Base-by-base conservation (phyloP, 2,329 filamentous ascomycete genomes). In the Dothiorella sarmentorum region DNA sequence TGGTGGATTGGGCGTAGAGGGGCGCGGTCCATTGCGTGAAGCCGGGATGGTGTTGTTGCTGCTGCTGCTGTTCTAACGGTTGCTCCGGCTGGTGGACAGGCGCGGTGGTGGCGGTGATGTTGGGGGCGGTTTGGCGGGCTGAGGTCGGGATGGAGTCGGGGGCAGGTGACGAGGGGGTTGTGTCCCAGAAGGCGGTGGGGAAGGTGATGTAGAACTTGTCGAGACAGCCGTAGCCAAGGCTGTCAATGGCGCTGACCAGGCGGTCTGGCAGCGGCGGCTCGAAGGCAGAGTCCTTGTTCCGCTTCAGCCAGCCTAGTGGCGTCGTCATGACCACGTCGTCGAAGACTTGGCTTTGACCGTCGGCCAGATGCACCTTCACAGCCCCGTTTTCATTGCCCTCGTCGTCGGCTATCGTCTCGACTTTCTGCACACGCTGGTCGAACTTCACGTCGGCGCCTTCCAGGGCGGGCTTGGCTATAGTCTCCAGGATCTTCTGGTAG, bases 21-120 rank as follows among this genome's bases (percentile, higher is more conserved):
- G 91, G 91, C 0, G 84, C 75, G 33, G 91, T 81, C 82, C 90
- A 95, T 67, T 91, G 86, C 42, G 85, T 85, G 72, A 93, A 92
- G 22, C 87, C 85, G 4, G 86, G 80, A 33, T 83, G 76, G 44
- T 75, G 74, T 31, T 63, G 35, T 17, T 24, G 40, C 42, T 67
- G 62, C 9, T 26, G 11, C 2, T 7, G 11, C 29, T 6, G 3
- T 4, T 9, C 63, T 49, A 3, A 75, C 69, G 10, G 64, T 72
- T 70, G 27, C 72, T 63, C 58, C 55, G 33, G 56, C 62, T 71
- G 69, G 60, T 75, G 72, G 7, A 73, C 53, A 1, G 75, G 71
- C 17, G 65, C 69, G n/a, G 66, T 68, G 59, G 68, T 73, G 22
- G 70, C 71, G 42, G 70, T 70, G 6, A 73, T 67, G 58, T 75